Base-by-base conservation (phyloP, 1,284 basidiomycete genomes). In the Puccinia polysora region DNA sequence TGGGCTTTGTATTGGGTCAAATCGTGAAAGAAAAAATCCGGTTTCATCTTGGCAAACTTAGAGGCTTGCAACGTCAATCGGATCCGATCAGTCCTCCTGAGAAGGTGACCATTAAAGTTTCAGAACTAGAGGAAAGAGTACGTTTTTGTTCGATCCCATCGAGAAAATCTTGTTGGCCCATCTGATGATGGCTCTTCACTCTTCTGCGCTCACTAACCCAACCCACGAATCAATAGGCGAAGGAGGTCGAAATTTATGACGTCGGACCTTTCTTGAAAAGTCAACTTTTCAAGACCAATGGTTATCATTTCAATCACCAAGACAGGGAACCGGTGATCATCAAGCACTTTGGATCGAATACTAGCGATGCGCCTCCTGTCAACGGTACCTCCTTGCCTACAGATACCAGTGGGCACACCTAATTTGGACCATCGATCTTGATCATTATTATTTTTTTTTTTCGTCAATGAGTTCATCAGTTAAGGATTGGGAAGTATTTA, bases 161-260 rank as follows among this genome's bases (percentile, higher is more conserved):
- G n/a, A n/a, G n/a, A n/a, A n/a, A n/a, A n/a, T n/a, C n/a, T n/a
- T n/a, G n/a, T n/a, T n/a, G n/a, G n/a, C n/a, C n/a, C n/a, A n/a
- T n/a, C n/a, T n/a, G n/a, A n/a, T n/a, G n/a, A n/a, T n/a, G n/a
- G n/a, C n/a, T n/a, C n/a, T n/a, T n/a, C n/a, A n/a, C n/a, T n/a
- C n/a, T n/a, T n/a, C n/a, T n/a, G n/a, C n/a, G n/a, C n/a, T n/a
- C n/a, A n/a, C n/a, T n/a, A n/a, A n/a, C n/a, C n/a, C n/a, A n/a
- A n/a, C n/a, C n/a, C n/a, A 67, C 75, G 74, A 32, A 70, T 28
- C 28, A 62, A 18, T 75, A 92, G 89, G 91, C 90, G 7, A 94
- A 92, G 79, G 93, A 95, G 73, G 87, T 96, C 75, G 94, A 97
- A 75, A 93, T 97, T 70, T 97, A 88, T 78, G 94, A 97, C 78